Evolutionary conservation across 2,329 filamentous ascomycete species (phyloP), one percentile per base, ranked within the genome.

Genomic region (Colletotrichum musicola): DNA sequence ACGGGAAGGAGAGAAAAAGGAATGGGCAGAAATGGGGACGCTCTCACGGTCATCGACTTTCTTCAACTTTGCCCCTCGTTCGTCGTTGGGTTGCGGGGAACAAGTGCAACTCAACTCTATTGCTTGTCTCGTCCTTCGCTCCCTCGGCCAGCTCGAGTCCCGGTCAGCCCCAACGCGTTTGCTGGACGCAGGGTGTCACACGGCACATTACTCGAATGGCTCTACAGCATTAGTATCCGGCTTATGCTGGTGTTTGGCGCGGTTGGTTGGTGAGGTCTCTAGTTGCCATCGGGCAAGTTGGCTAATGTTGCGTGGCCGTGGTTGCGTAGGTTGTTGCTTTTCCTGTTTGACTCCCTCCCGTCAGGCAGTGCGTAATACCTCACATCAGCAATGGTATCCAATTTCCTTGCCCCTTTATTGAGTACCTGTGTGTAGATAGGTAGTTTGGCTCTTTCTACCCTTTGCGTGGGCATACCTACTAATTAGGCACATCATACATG

Each of bases 1-100:
- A 49, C 50, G 50, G 58, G 62, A 65, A 53, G 51, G 57, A 51
- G 57, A 66, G 57, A 42, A 27, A 25, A 49, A 25, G 4, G 35
- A 38, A 62, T n/a, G 62, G 25, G 42, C 47, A 49, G 47, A 56
- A 46, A 44, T 35, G 46, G 49, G 38, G 57, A 60, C 38, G 18
- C n/a, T 20, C 4, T 35, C 30, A 35, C 30, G 30, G 30, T 35
- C 55, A 44, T 61, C 16, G 54, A 44, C 49, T 54, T 13, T 6
- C 22, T 38, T 40, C 22, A n/a, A 16, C 10, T 56, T 4, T 22
- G 53, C 53, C 22, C 22, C 22, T 25, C 22, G 22, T 25, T 40
- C 27, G 38, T 30, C n/a, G 18, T 18, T 49, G 46, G 18, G 46
- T 10, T 18, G 46, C 22, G 54, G 20, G 14, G 42, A 20, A 57